Percentiles rank a stretch among this genome's conserved stretches.
Conservation (phyloP, 345 rosid species). For the Eucalyptus pumila region DNA sequence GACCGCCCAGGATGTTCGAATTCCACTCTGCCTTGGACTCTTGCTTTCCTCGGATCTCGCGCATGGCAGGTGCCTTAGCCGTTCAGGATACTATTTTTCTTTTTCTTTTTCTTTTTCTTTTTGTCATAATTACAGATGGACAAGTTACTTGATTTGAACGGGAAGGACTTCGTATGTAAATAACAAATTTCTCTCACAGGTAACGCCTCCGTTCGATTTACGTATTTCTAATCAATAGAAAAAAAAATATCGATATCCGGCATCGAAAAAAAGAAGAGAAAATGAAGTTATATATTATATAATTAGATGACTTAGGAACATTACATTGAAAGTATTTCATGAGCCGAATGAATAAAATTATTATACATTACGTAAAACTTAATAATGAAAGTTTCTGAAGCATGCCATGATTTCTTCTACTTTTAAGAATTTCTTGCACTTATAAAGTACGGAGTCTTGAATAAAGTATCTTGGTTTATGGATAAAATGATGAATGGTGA, state of each 20-base stretch:
- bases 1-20: neutral
- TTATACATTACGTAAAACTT: neutral
- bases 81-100: neutral
- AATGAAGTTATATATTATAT: too few species aligned
- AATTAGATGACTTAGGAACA: neutral
- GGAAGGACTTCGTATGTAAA: neutral
- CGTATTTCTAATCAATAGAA: neutral
- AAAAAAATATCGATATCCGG: neutral
- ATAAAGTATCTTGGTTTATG: neutral
- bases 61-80: neutral
- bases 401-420: neutral
- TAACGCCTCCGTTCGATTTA: neutral
- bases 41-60: neutral
- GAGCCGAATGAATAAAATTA: neutral
- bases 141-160: neutral
- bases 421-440: neutral
- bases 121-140: neutral
- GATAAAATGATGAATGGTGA: neutral
- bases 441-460: neutral
- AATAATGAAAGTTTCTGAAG: rapidly evolving
- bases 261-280: too few species aligned
- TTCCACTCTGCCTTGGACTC: neutral
- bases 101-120: neutral
- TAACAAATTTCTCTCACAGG: neutral
- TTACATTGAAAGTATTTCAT: rapidly evolving